A percentile compares a stretch with the other conserved stretches of the same genome.
Evolutionary conservation across 1,284 basidiomycete species (phyloP).

Genomic region (Fomitiporia mediterranea): DNA sequence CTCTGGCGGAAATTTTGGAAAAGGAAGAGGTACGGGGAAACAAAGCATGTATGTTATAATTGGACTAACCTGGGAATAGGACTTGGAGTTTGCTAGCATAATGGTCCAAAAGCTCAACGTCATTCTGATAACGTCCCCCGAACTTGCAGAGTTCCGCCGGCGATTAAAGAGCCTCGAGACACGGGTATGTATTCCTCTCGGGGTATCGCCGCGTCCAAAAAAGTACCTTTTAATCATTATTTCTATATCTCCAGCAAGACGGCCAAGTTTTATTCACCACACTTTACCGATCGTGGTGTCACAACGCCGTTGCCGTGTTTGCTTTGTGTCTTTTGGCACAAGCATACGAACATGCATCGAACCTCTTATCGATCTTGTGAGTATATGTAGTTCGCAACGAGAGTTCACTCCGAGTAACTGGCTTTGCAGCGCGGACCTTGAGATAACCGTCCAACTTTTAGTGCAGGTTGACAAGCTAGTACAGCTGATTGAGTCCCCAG

Average conservation of each 20-base stretch:
- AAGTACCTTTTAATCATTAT: too few species aligned
- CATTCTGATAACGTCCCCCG: conserved; percentile 95
- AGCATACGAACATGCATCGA: conserved; percentile 98
- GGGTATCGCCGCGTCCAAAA: too few species aligned
- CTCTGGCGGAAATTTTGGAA: conserved; percentile 95
- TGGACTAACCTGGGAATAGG: conserved; percentile 42
- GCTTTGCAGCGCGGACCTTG: conserved; percentile 78
- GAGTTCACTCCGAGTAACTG: not conserved
- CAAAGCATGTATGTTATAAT: not conserved
- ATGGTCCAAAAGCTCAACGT: conserved; percentile 98
- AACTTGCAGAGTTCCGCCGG: conserved; percentile 90
- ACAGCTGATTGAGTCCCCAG: conserved; percentile 95
- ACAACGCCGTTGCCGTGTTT: conserved; percentile 96
- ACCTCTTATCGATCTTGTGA: conserved; percentile 94
- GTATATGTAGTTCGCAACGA: conserved; percentile 28
- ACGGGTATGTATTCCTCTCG: conserved; percentile 45
- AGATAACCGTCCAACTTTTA: conserved; percentile 91
- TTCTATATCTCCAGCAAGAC: conserved; percentile 59
- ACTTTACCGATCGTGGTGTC: conserved; percentile 96
- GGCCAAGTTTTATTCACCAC: conserved; percentile 91
- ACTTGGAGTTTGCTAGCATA: conserved; percentile 94
- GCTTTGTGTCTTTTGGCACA: conserved; percentile 94
- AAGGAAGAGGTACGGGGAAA: conserved; percentile 81
- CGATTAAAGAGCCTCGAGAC: conserved; percentile 91
- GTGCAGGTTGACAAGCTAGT: conserved; percentile 99